Evolutionary conservation across 2,329 filamentous ascomycete genomes (phyloP).

Genomic region (Pseudocercospora macadamiae): DNA sequence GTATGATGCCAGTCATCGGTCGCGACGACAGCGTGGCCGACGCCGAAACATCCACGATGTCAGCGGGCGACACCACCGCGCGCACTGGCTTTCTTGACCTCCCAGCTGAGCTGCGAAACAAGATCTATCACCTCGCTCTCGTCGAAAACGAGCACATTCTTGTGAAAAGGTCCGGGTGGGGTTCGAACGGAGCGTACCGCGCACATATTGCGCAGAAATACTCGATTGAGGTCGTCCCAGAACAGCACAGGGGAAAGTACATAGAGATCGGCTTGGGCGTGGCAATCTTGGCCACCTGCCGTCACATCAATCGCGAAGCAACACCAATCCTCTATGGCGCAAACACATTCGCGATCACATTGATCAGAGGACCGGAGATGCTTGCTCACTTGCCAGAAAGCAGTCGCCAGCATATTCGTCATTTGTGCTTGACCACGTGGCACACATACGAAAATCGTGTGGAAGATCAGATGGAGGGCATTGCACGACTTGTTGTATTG

Average conservation of each 20-base stretch:
- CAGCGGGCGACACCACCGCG: background rate
- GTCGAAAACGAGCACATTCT: slow-evolving; percentile 32
- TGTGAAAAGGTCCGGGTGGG: background rate
- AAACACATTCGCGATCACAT: background rate
- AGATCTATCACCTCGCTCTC: slow-evolving; percentile 18
- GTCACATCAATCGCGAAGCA: background rate
- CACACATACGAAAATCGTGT: no score
- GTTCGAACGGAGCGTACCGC: background rate
- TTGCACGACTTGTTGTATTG: no score
- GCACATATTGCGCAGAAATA: background rate
- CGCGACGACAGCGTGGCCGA: no score
- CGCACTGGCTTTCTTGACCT: slow-evolving; percentile 28
- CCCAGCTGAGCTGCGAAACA: slow-evolving; percentile 27
- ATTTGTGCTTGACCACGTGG: background rate
- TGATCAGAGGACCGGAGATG: no score
- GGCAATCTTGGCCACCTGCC: background rate
- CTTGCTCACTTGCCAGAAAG: background rate
- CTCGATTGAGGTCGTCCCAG: background rate
- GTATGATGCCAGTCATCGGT: no score
- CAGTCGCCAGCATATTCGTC: background rate
- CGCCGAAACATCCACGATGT: no score
- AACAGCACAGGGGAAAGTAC: background rate
- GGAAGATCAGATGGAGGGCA: no score
- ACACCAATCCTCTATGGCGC: background rate
- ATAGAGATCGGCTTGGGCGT: background rate